Conservation (phyloP, 148 eudicot species). For the Rhododendron ferrugineum region DNA sequence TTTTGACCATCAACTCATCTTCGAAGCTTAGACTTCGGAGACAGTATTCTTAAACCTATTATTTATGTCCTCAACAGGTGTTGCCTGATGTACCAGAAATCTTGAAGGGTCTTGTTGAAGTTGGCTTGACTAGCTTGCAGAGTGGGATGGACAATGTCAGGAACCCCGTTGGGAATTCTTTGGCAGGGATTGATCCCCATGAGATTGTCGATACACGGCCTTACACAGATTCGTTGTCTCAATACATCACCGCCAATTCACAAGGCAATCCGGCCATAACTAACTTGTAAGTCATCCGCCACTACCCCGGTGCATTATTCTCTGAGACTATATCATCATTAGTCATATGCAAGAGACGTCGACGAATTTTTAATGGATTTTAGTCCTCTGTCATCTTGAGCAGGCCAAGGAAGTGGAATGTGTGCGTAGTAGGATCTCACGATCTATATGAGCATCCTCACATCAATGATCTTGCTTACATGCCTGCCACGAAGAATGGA, state of each 20-base stretch:
- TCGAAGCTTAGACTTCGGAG: neutral
- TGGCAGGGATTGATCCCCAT: slow-evolving; percentile 89
- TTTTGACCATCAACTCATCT: neutral
- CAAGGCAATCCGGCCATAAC: slow-evolving; percentile 63
- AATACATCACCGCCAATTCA: slow-evolving; percentile 75
- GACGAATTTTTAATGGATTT: neutral
- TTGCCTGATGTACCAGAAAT: slow-evolving; percentile 87
- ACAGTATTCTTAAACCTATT: neutral
- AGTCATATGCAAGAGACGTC: neutral
- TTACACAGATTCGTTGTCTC: slow-evolving; percentile 66
- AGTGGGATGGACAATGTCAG: slow-evolving; percentile 99
- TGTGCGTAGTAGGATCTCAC: slow-evolving; percentile 88
- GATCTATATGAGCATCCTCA: slow-evolving; percentile 98
- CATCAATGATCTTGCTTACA: slow-evolving; percentile 94
- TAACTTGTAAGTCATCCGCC: slow-evolving; percentile 55
- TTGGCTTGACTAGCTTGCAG: slow-evolving; percentile 87
- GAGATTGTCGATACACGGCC: slow-evolving; percentile 93
- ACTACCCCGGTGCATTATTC: neutral
- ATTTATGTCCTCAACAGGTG: neutral
- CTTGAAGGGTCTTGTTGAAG: slow-evolving; percentile 63
- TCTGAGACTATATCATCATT: neutral
- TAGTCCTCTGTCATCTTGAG: neutral
- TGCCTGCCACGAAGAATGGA: slow-evolving; percentile 88
- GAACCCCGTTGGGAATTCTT: slow-evolving; percentile 90
- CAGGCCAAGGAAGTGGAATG: slow-evolving; percentile 99